Conservation (phyloP, 2,329 filamentous ascomycete species). For the Didymella segeticola region DNA sequence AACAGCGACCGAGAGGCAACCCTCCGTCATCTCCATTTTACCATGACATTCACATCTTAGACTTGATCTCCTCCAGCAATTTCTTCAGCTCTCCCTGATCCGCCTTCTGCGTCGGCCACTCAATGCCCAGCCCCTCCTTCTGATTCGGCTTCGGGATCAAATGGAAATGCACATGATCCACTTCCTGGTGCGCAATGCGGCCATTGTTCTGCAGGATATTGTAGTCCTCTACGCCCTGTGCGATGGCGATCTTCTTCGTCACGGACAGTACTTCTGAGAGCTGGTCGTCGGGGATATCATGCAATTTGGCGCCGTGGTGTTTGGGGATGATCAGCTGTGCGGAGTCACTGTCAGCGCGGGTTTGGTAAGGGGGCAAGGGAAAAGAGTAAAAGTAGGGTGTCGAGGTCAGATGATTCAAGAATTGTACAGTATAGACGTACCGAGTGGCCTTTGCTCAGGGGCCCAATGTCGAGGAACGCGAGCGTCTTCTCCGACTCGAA, state of each 20-base stretch:
- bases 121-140: conserved; percentile 77
- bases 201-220: conserved; percentile 98
- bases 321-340: conserved; percentile 96
- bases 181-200: conserved; percentile 85
- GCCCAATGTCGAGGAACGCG: conserved; percentile 95
- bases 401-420: no score
- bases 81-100: conserved; percentile 86
- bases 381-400: neutral
- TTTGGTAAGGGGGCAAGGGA: neutral
- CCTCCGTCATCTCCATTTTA: no score
- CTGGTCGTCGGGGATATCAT: conserved; percentile 90
- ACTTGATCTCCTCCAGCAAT: conserved; percentile 82
- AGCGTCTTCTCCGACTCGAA: conserved; percentile 92
- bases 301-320: conserved; percentile 87
- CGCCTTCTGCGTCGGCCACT: conserved; percentile 76
- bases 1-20: no score
- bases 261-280: conserved; percentile 83
- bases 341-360: neutral
- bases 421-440: conserved; percentile 59
- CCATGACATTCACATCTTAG: no score
- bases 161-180: conserved; percentile 95
- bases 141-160: conserved; percentile 96
- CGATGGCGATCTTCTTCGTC: conserved; percentile 83
- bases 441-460: conserved; percentile 85
- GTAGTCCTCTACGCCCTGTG: conserved; percentile 79